Base-by-base conservation (phyloP, 2,329 filamentous ascomycete genomes). In the Colletotrichum lentis region DNA sequence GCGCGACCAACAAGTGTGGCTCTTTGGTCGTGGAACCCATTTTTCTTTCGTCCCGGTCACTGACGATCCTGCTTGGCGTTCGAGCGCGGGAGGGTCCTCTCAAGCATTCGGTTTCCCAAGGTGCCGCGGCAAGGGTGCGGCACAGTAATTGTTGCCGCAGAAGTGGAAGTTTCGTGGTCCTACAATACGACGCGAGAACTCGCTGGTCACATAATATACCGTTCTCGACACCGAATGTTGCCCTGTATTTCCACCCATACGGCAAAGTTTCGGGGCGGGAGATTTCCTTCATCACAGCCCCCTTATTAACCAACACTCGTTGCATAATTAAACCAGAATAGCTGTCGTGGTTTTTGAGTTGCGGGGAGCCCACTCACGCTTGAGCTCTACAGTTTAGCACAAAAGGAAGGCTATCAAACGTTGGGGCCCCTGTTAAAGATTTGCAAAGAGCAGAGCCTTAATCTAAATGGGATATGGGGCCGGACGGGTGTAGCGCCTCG, bases 401-500 rank as follows among this genome's bases (percentile, higher is more conserved):
- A n/a, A n/a, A n/a, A n/a, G 12, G 10, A 39, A 2, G 12, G 35
- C 12, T 20, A 44, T 27, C 35, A 35, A 39, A 62, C 16, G 22
- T 47, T 27, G 35, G 54, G 53, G 61, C 53, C 61, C 24, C 60
- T 27, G 47, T 43, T 39, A 41, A 20, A 37, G 43, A 44, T 12
- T 43, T 24, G 22, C n/a, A 27, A n/a, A 16, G 22, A 12, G 43
- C 31, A 62, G 18, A 37, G 24, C 35, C n/a, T n/a, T n/a, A n/a
- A n/a, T n/a, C n/a, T n/a, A n/a, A n/a, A n/a, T 53, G 64, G 64
- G 22, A 64, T 53, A 64, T 59, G 64, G 64, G 64, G 64, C 61
- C 61, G 60, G 41, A 18, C 18, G 49, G 27, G 5, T 11, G 49
- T 39, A 14, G 53, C 54, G 39, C 58, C 18, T 57, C 20, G 12